Conservation (phyloP, 192 early-diverging fungal genomes). For the Funneliformis mosseae region DNA sequence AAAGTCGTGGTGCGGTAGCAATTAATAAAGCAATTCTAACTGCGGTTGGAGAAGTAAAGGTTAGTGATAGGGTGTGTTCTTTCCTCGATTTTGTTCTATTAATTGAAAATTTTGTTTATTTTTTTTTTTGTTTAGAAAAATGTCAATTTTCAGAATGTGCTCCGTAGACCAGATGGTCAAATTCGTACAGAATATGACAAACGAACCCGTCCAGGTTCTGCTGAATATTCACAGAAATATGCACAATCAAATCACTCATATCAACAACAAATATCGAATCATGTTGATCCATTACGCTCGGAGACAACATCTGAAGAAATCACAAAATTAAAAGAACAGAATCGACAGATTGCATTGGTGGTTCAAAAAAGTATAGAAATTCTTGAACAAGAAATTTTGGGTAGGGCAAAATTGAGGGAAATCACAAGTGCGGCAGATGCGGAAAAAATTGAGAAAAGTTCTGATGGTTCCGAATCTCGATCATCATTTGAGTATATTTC, state of each 20-base stretch:
- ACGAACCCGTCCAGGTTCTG: neutral
- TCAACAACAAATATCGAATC: neutral
- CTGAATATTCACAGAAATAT: constrained; percentile 14
- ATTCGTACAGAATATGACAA: constrained; percentile 1
- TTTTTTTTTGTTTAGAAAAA: neutral
- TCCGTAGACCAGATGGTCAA: constrained; percentile 35
- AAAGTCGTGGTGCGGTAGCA: constrained; percentile 52
- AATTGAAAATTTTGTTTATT: neutral
- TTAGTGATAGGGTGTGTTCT: neutral
- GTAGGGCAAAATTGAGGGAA: constrained; percentile 22
- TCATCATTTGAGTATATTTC: constrained; percentile 31
- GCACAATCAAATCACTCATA: neutral
- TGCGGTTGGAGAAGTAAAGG: constrained; percentile 45
- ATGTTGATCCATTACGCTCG: neutral
- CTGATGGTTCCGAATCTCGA: constrained; percentile 17
- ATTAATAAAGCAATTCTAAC: constrained; percentile 58
- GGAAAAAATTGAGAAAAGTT: constrained; percentile 30
- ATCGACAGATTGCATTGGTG: constrained; percentile 41
- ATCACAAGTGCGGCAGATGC: constrained; percentile 5
- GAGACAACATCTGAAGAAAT: neutral
- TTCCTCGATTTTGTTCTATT: neutral
- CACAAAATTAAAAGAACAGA: constrained; percentile 29
- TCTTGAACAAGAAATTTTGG: constrained; percentile 50
- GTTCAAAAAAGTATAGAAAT: constrained; percentile 45
- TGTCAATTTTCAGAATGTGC: constrained; percentile 41